These are phyloP conservation scores for Suillus tomentosus DNA, from an alignment of 768 basidiomycete genomes.

Conservation along the genomic window DNA sequence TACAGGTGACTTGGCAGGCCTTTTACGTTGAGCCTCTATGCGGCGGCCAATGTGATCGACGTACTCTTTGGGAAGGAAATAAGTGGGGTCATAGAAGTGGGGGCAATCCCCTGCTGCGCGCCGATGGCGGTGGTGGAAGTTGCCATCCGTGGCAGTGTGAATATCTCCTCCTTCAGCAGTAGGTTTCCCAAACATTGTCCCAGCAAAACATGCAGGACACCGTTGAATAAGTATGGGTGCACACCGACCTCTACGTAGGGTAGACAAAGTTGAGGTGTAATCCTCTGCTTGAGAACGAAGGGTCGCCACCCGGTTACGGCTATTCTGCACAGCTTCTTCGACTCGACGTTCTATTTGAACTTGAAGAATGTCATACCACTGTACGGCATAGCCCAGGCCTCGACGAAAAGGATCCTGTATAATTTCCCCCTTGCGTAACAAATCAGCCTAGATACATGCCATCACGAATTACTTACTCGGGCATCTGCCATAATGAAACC, in stretches of 20 bases:
- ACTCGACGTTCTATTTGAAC: conserved; percentile 17
- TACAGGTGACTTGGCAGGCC: no score
- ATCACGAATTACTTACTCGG: conserved; percentile 17
- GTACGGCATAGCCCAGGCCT: conserved; percentile 27
- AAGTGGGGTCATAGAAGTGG: no score
- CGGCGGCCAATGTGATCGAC: no score
- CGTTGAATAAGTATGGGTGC: conserved; percentile 8
- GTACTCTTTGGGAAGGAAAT: no score
- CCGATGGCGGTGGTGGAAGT: no score
- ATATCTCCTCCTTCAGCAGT: no score
- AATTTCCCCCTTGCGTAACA: conserved; percentile 22
- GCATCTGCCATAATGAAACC: conserved; percentile 19
- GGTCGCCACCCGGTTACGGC: conserved; percentile 1
- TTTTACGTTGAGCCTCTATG: no score
- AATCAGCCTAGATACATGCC: not conserved
- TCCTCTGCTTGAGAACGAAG: not conserved
- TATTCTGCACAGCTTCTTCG: conserved; percentile 15
- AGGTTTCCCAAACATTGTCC: no score
- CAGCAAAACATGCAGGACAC: no score
- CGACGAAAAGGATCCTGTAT: conserved; percentile 35
- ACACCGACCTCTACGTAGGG: conserved; percentile 1
- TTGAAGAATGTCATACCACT: conserved; percentile 30
- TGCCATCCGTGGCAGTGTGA: no score
- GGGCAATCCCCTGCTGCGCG: no score
- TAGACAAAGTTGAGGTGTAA: not conserved